Percentiles rank a stretch among this genome's conserved stretches.
Evolutionary conservation across 2,329 filamentous ascomycete genomes (phyloP).

Genomic region (Beauveria sp.): DNA sequence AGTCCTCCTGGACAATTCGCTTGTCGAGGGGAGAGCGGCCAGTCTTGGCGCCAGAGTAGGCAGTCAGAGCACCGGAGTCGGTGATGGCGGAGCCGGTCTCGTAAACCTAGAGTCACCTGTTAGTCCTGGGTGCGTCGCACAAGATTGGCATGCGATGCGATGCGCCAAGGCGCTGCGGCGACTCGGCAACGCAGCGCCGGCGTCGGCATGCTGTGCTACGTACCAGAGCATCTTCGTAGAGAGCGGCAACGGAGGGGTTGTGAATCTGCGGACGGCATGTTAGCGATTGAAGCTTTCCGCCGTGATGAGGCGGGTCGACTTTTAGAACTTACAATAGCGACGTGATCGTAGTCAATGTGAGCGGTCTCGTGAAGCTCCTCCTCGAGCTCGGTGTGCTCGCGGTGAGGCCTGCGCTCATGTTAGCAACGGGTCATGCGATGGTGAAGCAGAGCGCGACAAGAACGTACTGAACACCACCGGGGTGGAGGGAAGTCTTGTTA

Average conservation of each 20-base stretch:
- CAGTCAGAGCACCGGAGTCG: constrained; percentile 86
- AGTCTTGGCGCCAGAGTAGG: constrained; percentile 97
- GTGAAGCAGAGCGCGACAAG: constrained; percentile 10
- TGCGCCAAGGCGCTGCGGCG: constrained; percentile 26
- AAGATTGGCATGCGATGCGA: background rate
- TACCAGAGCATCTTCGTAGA: constrained; percentile 95
- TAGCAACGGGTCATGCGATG: constrained; percentile 17
- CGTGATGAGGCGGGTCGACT: background rate
- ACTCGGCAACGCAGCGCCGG: background rate
- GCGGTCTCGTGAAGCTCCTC: constrained; percentile 96
- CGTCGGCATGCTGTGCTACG: constrained; percentile 1
- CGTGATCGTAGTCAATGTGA: constrained; percentile 98
- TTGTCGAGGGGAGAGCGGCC: constrained; percentile 95
- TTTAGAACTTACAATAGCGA: constrained; percentile 72
- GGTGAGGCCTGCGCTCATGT: constrained; percentile 55
- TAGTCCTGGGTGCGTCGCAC: background rate
- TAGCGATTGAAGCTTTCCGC: background rate
- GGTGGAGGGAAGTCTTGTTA: constrained; percentile 91
- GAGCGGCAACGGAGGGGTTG: constrained; percentile 89
- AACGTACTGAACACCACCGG: constrained; percentile 80
- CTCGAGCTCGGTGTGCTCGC: constrained; percentile 91
- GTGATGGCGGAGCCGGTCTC: constrained; percentile 97
- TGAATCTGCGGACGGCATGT: constrained; percentile 46
- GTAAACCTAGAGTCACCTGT: constrained; percentile 46
- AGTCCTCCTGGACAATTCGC: constrained; percentile 87